A percentile compares a stretch with the other conserved stretches of the same genome.
These are phyloP conservation scores for Digitaria exilis DNA, from an alignment of 202 grass and related monocot genomes.

Conservation along the genomic window DNA sequence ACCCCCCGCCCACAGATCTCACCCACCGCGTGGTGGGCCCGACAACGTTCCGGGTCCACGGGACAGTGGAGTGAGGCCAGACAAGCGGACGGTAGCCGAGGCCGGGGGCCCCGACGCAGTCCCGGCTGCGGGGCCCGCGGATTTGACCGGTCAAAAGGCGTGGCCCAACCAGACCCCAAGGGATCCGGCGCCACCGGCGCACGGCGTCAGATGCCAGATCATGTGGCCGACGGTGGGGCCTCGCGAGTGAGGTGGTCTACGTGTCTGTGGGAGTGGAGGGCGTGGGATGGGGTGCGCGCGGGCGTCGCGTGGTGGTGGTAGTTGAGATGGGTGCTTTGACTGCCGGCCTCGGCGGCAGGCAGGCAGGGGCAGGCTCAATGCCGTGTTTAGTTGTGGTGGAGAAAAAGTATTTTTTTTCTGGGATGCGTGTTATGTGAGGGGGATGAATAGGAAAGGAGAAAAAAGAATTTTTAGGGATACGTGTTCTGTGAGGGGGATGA, in stretches of 20 bases:
- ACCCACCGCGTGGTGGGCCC: not conserved
- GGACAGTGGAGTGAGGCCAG: not conserved
- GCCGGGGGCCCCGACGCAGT: not conserved
- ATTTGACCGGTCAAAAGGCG: constrained; percentile 67
- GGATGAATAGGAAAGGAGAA: too few species aligned
- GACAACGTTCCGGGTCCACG: fast-evolving
- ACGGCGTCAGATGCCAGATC: too few species aligned
- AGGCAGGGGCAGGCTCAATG: constrained; percentile 31
- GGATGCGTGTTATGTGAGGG: too few species aligned
- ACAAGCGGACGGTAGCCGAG: not conserved
- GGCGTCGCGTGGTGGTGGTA: constrained; percentile 11
- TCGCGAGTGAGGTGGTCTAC: fast-evolving
- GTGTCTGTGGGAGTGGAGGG: not conserved
- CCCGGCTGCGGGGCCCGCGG: constrained; percentile 18
- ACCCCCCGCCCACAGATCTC: not conserved
- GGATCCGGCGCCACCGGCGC: constrained; percentile 12
- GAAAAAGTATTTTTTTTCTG: too few species aligned
- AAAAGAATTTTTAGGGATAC: too few species aligned
- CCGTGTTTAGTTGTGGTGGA: too few species aligned
- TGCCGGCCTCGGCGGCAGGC: constrained; percentile 28
- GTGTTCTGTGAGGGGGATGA: too few species aligned
- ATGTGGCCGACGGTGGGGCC: not conserved
- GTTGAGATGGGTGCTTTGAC: constrained; percentile 62
- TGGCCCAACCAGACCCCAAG: constrained; percentile 39
- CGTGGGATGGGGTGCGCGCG: not conserved